These are phyloP conservation scores for Aspergillus neotritici DNA, from an alignment of 2,329 filamentous ascomycete genomes.

Conservation along the genomic window DNA sequence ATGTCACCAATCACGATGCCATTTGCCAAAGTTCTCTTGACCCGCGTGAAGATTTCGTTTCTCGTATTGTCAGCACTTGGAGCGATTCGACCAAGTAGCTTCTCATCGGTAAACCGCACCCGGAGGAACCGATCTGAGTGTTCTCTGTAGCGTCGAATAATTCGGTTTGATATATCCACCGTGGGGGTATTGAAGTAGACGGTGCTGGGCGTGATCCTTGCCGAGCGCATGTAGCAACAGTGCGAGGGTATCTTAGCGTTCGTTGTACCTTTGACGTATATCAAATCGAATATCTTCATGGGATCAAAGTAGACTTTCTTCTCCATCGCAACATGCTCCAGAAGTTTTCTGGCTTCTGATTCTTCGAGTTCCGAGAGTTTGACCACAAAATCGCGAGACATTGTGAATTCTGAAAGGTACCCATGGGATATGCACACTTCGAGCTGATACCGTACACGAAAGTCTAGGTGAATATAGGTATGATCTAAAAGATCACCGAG, in stretches of 20 bases:
- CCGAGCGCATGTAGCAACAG: constrained; percentile 70
- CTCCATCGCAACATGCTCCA: constrained; percentile 68
- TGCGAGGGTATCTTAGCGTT: constrained; percentile 59
- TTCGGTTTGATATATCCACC: constrained; percentile 81
- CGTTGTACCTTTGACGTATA: constrained; percentile 41
- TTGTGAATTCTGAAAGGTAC: constrained; percentile 68
- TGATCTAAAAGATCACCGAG: constrained; percentile 31
- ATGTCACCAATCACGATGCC: constrained; percentile 79
- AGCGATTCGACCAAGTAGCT: constrained; percentile 56
- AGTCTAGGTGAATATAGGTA: constrained; percentile 50
- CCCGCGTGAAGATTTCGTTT: constrained; percentile 66
- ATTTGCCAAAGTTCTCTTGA: constrained; percentile 65
- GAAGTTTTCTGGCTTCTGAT: constrained; percentile 56
- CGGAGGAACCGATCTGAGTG: constrained; percentile 76
- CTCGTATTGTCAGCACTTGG: constrained; percentile 52
- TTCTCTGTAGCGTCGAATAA: constrained; percentile 66
- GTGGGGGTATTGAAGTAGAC: constrained; percentile 71
- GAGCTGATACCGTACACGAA: constrained; percentile 77
- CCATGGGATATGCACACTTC: constrained; percentile 87
- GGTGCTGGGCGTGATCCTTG: constrained; percentile 74
- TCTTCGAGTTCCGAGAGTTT: constrained; percentile 51
- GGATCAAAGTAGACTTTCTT: constrained; percentile 61
- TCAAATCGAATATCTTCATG: constrained; percentile 62
- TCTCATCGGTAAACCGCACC: constrained; percentile 84
- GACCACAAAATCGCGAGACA: constrained; percentile 62